Percentiles rank a stretch among this genome's conserved stretches.
phyloP scores from a whole-genome alignment of 1,284 basidiomycete genomes.

The Sanghuangporus baumii region DNA sequence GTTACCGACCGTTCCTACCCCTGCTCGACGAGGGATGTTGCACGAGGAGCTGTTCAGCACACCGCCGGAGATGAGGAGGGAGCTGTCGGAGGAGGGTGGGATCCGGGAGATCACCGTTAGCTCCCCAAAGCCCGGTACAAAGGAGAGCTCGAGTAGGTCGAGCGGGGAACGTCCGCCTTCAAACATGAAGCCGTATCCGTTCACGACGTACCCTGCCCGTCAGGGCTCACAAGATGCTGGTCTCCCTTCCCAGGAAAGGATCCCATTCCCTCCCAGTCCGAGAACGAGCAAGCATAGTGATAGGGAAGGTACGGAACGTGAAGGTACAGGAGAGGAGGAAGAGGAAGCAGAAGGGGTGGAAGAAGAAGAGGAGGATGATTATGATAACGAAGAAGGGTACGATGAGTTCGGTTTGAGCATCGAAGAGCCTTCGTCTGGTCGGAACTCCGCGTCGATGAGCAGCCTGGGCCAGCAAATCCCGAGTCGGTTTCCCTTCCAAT shows the following conservation, averaged over 20 bases:
- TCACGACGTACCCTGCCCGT: constrained; percentile 48
- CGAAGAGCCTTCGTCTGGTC: constrained; percentile 42
- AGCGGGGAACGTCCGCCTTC: constrained; percentile 26
- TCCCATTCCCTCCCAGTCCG: constrained; percentile 61
- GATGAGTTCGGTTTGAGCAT: constrained; percentile 26
- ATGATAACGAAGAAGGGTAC: constrained; percentile 31
- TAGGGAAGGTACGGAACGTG: constrained; percentile 30
- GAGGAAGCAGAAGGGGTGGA: constrained; percentile 33
- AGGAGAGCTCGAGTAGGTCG: constrained; percentile 23
- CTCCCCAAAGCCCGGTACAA: constrained; percentile 32
- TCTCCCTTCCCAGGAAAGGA: constrained; percentile 27
- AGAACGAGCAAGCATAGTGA: constrained; percentile 33
- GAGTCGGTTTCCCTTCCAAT: constrained; percentile 66
- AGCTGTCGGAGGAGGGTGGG: constrained; percentile 37
- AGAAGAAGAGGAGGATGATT: constrained; percentile 21
- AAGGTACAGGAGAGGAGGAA: constrained; percentile 32
- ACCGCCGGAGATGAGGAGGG: constrained; percentile 31
- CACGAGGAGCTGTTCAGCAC: constrained; percentile 57
- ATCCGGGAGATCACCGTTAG: constrained; percentile 24
- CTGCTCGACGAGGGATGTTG: constrained; percentile 49
- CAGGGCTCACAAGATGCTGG: constrained; percentile 42
- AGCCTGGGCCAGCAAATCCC: constrained; percentile 69
- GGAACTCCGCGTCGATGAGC: constrained; percentile 71
- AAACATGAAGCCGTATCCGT: constrained; percentile 52
- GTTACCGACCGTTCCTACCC: constrained; percentile 42